Evolutionary conservation across 345 rosid genomes (phyloP), one percentile per base, ranked within the genome.

Genomic region (Firmiana major): DNA sequence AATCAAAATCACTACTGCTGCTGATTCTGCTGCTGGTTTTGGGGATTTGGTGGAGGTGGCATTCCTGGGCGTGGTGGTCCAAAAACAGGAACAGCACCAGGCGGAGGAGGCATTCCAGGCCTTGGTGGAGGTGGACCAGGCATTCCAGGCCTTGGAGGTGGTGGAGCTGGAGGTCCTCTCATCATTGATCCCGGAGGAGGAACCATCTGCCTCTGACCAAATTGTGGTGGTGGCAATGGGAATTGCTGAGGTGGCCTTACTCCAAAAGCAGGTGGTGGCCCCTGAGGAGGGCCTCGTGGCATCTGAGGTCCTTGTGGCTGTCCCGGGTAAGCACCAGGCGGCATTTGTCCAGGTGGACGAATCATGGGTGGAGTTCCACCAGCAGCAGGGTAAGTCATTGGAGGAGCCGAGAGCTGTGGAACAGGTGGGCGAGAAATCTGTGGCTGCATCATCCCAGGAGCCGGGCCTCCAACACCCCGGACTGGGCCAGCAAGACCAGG

Each of bases 401-500:
- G 94, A 7, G 99, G 94, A 60, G 94, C 97, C 0, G 97, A 89
- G 26, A 88, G 88, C 78, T 91, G 90, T 0, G 94, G 92, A 7
- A 85, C 58, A 1, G 88, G 85, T 0, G 98, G 98, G 3, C 98
- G 89, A 1, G 98, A 89, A 72, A 96, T 81, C 89, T 96, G 99
- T 0, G 98, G 99, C 80, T 90, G 98, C 99, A 96, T 94, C 99
- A 92, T 94, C 2, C 95, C 97, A 1, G 94, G 97, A 38, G 98
- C 85, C 0, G 99, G 99, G 6, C 99, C 99, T 71, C 99, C 99
- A 0, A 96, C 91, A 0, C 99, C 99, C 1, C 99, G 94, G 58
- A 97, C 90, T 0, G 99, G 99, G 2, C 99, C 99, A 13, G 97
- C 84, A 10, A 97, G 90, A 3, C 99, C 99, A 42, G 99, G 98